Conservation (phyloP, 768 basidiomycete species). For the Lactifluus piperatus region DNA sequence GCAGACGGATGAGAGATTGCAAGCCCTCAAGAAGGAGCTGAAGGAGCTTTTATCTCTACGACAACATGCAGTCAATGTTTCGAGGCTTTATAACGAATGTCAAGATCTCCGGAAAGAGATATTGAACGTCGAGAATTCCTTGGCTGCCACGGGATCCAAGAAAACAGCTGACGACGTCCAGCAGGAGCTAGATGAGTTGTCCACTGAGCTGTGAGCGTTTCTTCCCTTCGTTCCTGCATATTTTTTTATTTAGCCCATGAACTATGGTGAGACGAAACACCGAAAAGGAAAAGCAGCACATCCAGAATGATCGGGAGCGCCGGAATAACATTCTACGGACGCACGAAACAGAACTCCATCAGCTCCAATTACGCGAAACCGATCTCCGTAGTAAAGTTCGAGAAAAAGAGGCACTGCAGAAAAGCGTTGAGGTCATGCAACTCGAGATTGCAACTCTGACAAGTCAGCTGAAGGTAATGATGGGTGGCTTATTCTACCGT, state of each 20-base stretch:
- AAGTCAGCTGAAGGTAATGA: slow-evolving; percentile 42
- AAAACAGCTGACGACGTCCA: slow-evolving; percentile 86
- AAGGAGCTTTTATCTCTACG: slow-evolving; percentile 54
- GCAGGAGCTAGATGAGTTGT: slow-evolving; percentile 56
- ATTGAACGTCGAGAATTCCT: slow-evolving; percentile 52
- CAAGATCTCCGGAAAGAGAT: slow-evolving; percentile 55
- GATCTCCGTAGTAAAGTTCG: slow-evolving; percentile 48
- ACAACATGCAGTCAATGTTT: slow-evolving; percentile 49
- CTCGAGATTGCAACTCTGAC: slow-evolving; percentile 42
- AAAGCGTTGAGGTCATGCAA: slow-evolving; percentile 48
- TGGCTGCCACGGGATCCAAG: slow-evolving; percentile 63
- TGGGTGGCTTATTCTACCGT: not conserved
- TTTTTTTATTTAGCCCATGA: not conserved
- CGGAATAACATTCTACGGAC: slow-evolving; percentile 43
- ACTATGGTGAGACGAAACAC: slow-evolving; percentile 43
- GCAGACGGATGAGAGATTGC: slow-evolving; percentile 46
- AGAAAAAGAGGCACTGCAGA: slow-evolving; percentile 49
- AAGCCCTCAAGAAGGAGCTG: slow-evolving; percentile 46
- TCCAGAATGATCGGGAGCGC: slow-evolving; percentile 55
- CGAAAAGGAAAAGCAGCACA: slow-evolving; percentile 51
- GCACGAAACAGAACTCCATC: slow-evolving; percentile 52
- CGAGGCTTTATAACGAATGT: slow-evolving; percentile 51
- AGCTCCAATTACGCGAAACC: slow-evolving; percentile 52
- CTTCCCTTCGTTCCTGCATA: not conserved
- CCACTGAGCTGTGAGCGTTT: slow-evolving; percentile 51